Base-by-base conservation (phyloP, 1,139 yeast genomes). In the Diutina ranongensis region DNA sequence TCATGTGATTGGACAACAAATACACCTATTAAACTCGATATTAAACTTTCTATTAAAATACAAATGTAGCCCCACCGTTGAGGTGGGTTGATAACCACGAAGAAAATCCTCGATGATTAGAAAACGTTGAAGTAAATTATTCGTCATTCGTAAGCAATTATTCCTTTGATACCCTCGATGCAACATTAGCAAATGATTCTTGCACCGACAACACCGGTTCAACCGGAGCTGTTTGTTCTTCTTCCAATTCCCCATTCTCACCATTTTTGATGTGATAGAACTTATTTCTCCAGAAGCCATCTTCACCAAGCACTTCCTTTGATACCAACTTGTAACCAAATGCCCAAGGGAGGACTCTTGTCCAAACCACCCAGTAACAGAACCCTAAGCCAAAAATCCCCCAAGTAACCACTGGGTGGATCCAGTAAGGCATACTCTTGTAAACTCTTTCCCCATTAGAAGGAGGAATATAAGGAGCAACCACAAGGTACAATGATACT, bases 401-500 rank as follows among this genome's bases (percentile, higher is more conserved):
- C 81, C 88, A 76, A 10, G 94, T 82, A 20, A 83, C 87, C 45
- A 84, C 94, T 56, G 89, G 80, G 60, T 84, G 94, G 48, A 82
- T 72, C 72, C 78, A 86, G 66, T 84, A 86, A 36, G 94, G 95
- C 55, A 83, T 65, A 47, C 60, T 55, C 44, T 76, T 64, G 70
- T 83, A 85, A 48, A 82, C 88, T 45, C 71, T 68, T 63, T 82
- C 83, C 33, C 82, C 84, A 36, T 58, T 67, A 33, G 71, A 58
- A 46, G 94, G 95, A 38, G 94, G 89, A 51, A 86, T 72, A 59
- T 83, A 85, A 46, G 95, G 95, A 42, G 94, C 92, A 49, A 76
- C 75, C 48, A 84, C 73, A 57, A 86, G 68, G 58, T 84, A 86
- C 25, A 82, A 56, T 18, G 88, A 83, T 8, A 88, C 72, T 47